Base-by-base conservation (phyloP, 768 basidiomycete species). In the Neoboletus magnificus region DNA sequence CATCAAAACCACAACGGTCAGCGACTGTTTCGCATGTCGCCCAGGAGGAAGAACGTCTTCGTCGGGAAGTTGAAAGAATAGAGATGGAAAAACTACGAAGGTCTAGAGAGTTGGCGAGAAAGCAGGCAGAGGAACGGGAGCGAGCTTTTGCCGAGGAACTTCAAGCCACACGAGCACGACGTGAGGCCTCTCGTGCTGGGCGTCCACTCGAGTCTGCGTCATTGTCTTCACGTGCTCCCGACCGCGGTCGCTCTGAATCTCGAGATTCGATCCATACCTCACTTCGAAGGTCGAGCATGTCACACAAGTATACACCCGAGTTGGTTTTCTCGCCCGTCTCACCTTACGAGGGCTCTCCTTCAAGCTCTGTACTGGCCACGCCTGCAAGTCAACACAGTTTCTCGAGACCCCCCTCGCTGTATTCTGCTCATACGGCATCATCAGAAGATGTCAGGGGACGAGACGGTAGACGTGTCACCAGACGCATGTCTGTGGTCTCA, bases 91-190 rank as follows among this genome's bases (percentile, higher is more conserved):
- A 71, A 49, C 79, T 86, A 65, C 78, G 77, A 58, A 73, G 71
- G 61, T 75, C 79, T 23, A 58, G 67, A 48, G 74, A 72, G 20
- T 32, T 55, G 48, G 66, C 66, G 36, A 67, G 48, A 58, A 72
- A 63, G 48, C 66, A 66, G 41, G 69, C 74, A 56, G 83, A 84
- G 62, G 84, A 84, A 62, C 76, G 75, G 61, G 81, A 79, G 62
- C 77, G 77, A 42, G 58, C 73, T 51, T 86, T 81, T 64, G 73
- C 76, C 15, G 85, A 86, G 47, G 82, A 85, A 66, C 75, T 91
- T 18, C 75, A 74, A 36, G 85, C 85, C 30, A 73, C 87, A 4
- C 77, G 89, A 59, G 57, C 74, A 40, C 74, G 89, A 61, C 80
- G 85, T 57, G 87, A 90, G 64, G 71, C 76, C 4, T 71, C 76